These are phyloP conservation scores for Saccharomycopsis fibuligera DNA, from an alignment of 805 yeast species.

Conservation along the genomic window DNA sequence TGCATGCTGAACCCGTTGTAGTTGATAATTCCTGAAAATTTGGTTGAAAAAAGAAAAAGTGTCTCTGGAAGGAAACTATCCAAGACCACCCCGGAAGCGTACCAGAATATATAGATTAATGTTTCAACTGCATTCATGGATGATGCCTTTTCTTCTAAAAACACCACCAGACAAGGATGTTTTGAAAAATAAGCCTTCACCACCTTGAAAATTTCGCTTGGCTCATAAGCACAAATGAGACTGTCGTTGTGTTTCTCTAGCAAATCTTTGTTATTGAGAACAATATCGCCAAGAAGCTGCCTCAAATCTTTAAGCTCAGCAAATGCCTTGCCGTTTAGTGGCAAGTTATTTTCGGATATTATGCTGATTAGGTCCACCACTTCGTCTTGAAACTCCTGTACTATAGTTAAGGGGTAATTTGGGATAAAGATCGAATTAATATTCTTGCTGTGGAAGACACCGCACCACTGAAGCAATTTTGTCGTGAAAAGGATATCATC, in stretches of 20 bases:
- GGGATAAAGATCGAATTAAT: slow-evolving; percentile 6
- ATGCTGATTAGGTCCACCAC: neutral
- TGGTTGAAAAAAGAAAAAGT: slow-evolving; percentile 6
- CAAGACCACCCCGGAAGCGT: slow-evolving; percentile 7
- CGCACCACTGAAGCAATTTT: neutral
- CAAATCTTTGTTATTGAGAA: neutral
- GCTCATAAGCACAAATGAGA: neutral
- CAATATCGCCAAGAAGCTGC: too few species aligned
- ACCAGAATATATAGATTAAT: slow-evolving; percentile 17
- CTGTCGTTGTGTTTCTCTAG: slow-evolving; percentile 1
- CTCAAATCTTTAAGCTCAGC: neutral
- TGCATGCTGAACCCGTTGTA: slow-evolving; percentile 1
- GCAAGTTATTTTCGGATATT: neutral
- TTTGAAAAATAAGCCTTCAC: neutral
- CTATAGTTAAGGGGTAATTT: neutral
- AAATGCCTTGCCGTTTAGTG: neutral
- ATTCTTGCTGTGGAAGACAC: neutral
- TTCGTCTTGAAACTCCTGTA: slow-evolving; percentile 7
- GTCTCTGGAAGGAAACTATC: slow-evolving; percentile 19
- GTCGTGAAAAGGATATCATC: neutral
- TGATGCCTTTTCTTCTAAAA: neutral
- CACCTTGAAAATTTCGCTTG: neutral
- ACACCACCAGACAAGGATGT: slow-evolving; percentile 5
- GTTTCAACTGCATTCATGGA: slow-evolving; percentile 5
- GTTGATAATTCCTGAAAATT: neutral